phyloP scores from a whole-genome alignment of 352 stramenopile species.

The Phytophthora pisi region DNA sequence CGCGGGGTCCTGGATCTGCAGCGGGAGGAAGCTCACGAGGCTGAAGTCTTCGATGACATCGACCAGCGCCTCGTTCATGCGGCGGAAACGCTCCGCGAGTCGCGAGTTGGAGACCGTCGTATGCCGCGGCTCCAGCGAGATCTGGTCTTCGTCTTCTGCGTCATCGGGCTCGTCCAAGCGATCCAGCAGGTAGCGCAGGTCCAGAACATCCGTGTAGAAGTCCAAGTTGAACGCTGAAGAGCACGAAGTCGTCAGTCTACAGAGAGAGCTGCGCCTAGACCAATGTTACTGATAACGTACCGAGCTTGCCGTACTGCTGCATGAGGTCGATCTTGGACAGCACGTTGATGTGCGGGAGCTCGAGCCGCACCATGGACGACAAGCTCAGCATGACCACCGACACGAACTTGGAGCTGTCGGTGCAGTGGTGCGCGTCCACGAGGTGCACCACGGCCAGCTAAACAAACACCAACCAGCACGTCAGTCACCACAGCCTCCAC shows the following conservation, averaged over 20 bases:
- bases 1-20: constrained; percentile 81
- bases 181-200: constrained; percentile 83
- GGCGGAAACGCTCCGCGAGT: constrained; percentile 64
- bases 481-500: neutral
- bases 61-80: constrained; percentile 85
- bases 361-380: constrained; percentile 97
- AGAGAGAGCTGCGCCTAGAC: neutral
- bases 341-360: constrained; percentile 98
- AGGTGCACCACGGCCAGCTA: constrained; percentile 94
- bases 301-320: constrained; percentile 89
- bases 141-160: constrained; percentile 47
- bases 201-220: constrained; percentile 89
- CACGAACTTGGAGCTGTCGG: constrained; percentile 97
- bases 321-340: constrained; percentile 99
- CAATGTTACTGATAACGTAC: constrained; percentile 24
- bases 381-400: constrained; percentile 96
- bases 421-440: constrained; percentile 94
- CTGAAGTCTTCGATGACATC: constrained; percentile 90
- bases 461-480: neutral
- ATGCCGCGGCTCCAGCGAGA: constrained; percentile 40
- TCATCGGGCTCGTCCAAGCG: constrained; percentile 75
- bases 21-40: constrained; percentile 79
- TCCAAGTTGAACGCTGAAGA: constrained; percentile 82
- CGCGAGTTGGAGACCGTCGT: constrained; percentile 27
- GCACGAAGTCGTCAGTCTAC: neutral